These are phyloP conservation scores for Lactuca sativa DNA, from an alignment of 129 eudicot species.

Conservation along the genomic window DNA sequence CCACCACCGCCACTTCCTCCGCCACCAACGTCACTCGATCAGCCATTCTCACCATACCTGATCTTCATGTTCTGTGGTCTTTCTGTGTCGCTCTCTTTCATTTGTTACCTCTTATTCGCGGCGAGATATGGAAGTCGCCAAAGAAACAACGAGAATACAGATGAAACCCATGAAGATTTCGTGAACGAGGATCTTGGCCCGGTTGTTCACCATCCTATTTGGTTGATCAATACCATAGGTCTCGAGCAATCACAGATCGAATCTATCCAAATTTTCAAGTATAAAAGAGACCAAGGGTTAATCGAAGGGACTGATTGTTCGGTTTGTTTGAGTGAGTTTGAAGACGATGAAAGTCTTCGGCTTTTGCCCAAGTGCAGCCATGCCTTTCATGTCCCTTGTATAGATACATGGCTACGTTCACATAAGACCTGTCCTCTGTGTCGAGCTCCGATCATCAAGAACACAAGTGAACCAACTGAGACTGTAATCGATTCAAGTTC, in stretches of 20 bases:
- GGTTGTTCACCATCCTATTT: constrained; percentile 48
- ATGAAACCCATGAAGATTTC: constrained; percentile 31
- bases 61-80: constrained; percentile 47
- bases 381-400: constrained; percentile 74
- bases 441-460: constrained; percentile 55
- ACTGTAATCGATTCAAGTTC: constrained; percentile 6
- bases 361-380: constrained; percentile 71
- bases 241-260: constrained; percentile 59
- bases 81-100: constrained; percentile 27
- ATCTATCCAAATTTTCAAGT: constrained; percentile 53
- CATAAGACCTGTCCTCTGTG: constrained; percentile 74
- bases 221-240: constrained; percentile 66
- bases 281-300: constrained; percentile 40
- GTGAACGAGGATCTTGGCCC: constrained; percentile 43
- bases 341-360: constrained; percentile 64
- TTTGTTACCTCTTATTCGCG: constrained; percentile 38
- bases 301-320: constrained; percentile 55
- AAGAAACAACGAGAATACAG: not conserved
- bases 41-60: constrained; percentile 32
- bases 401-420: constrained; percentile 72
- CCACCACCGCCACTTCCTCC: not conserved
- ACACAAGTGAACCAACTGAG: constrained; percentile 13
- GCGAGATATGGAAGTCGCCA: constrained; percentile 22
- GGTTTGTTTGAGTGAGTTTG: constrained; percentile 70
- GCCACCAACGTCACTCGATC: not conserved